Evolutionary conservation across 179 eudicot species (phyloP).

Genomic region (Corrigiola litoralis): DNA sequence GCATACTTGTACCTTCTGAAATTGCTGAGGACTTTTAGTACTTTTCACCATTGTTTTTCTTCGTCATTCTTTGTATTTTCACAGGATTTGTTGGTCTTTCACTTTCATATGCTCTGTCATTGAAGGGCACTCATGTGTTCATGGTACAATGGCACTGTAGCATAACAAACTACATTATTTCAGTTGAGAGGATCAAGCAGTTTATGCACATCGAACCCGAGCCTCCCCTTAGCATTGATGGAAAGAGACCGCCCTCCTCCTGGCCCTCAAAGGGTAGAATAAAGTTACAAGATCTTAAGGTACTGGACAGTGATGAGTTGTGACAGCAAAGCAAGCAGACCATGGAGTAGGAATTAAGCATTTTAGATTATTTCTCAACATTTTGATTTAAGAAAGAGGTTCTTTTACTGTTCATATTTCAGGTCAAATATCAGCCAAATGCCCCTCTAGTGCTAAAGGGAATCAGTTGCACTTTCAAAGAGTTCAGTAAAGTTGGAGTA

Average conservation of each 20-base stretch:
- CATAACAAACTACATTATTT: conserved; percentile 48
- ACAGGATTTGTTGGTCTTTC: conserved; percentile 73
- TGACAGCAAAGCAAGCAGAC: too few relatives aligned
- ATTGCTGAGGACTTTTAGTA: too few relatives aligned
- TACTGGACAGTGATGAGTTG: too few relatives aligned
- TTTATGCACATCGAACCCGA: conserved; percentile 63
- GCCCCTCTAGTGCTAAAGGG: conserved; percentile 75
- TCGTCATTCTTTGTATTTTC: background rate
- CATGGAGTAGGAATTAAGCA: background rate
- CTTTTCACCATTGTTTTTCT: background rate
- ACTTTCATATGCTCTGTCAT: conserved; percentile 62
- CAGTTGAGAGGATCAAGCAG: conserved; percentile 73
- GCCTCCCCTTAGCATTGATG: conserved; percentile 48
- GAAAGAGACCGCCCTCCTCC: conserved; percentile 46
- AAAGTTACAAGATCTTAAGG: conserved; percentile 55
- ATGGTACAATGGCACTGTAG: conserved; percentile 57
- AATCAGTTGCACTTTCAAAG: conserved; percentile 60
- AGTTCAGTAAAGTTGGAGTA: conserved; percentile 56
- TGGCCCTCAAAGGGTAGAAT: conserved; percentile 74
- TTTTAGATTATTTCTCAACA: background rate
- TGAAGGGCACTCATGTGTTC: conserved; percentile 51
- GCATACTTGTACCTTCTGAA: background rate
- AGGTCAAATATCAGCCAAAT: conserved; percentile 66
- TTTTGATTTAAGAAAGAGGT: background rate
- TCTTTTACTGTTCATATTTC: background rate